Evolutionary conservation across 2,329 filamentous ascomycete species (phyloP).

Genomic region (Aspergillus brasiliensis): DNA sequence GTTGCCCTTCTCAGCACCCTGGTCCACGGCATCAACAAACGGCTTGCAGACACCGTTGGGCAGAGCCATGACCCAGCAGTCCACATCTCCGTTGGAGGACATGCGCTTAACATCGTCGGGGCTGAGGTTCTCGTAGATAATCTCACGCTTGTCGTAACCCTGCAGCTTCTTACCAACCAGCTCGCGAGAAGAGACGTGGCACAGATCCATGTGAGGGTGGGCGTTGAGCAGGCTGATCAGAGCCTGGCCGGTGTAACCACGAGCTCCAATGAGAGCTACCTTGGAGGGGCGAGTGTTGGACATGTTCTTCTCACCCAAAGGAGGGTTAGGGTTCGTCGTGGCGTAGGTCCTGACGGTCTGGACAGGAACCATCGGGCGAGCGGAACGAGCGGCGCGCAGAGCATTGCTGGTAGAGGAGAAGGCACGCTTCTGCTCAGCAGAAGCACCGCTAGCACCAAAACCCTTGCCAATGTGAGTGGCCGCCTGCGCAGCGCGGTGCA

Average conservation of each 20-base stretch:
- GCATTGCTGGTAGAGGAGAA: conserved; percentile 63
- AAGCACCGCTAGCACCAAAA: conserved; percentile 49
- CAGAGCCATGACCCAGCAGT: conserved; percentile 97
- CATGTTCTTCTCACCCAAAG: conserved; percentile 83
- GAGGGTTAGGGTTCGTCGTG: conserved; percentile 78
- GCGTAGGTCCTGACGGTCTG: conserved; percentile 43
- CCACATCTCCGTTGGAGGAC: conserved; percentile 80
- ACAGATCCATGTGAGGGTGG: conserved; percentile 87
- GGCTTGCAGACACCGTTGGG: conserved; percentile 95
- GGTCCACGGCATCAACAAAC: conserved; percentile 84
- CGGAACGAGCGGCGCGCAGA: conserved; percentile 39
- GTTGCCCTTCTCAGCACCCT: conserved; percentile 66
- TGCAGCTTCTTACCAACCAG: conserved; percentile 82
- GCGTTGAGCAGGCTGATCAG: conserved; percentile 83
- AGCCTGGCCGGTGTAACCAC: conserved; percentile 91
- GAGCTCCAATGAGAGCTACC: conserved; percentile 84
- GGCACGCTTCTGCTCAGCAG: conserved; percentile 62
- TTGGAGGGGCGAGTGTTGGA: conserved; percentile 77
- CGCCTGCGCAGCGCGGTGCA: conserved; percentile 74
- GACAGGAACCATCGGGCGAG: conserved; percentile 32
- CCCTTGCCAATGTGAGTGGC: conserved; percentile 60
- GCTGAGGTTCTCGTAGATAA: conserved; percentile 87
- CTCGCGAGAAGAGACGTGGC: conserved; percentile 91
- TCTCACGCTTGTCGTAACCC: conserved; percentile 87
- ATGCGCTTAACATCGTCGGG: conserved; percentile 84